Evolutionary conservation across 2,329 filamentous ascomycete species (phyloP), one percentile per base, ranked within the genome.

Genomic region (Clarireedia homoeocarpa): DNA sequence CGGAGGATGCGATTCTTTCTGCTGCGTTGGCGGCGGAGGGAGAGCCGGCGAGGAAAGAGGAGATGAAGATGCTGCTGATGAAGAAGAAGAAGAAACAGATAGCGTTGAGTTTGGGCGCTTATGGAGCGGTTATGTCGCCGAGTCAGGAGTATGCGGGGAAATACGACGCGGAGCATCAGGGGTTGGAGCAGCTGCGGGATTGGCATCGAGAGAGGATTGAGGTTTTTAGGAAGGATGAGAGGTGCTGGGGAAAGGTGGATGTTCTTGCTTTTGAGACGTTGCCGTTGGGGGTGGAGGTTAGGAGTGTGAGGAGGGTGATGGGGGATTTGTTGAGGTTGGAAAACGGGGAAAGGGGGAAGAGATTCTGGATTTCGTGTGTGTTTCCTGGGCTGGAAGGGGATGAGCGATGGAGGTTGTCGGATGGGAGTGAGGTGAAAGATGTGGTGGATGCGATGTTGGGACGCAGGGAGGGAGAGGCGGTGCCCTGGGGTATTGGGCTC

Each of bases 221-320:
- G 1, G 64, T 83, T 7, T 85, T 86, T 59, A 23, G 30, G 6
- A 55, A 51, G 6, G 30, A 46, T 34, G 20, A 49, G 34, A 26
- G 47, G 6, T 64, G 59, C 45, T 68, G 67, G 66, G 44, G 51
- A 1, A 49, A 76, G 3, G 66, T 85, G 24, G 68, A 74, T 56
- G 79, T 79, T 61, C 67, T 87, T 44, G 82, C 84, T 0, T 80
- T 87, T 54, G 85, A 88, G 73, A 88, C 85, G 1, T 65, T 88
- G 15, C 83, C 82, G 3, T 72, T 81, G n/a, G 63, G 79, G 1
- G 80, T 84, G 61, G 85, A 88, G 70, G 75, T 87, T 36, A 64
- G 71, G 4, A 83, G 82, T 38, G 76, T 84, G 55, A 75, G 81
- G 53, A 72, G 71, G 24, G 38, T 26, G 38, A 56, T 47, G 52